These are phyloP conservation scores for Penicillium sp. DNA, from an alignment of 2,329 filamentous ascomycete species.

Conservation along the genomic window DNA sequence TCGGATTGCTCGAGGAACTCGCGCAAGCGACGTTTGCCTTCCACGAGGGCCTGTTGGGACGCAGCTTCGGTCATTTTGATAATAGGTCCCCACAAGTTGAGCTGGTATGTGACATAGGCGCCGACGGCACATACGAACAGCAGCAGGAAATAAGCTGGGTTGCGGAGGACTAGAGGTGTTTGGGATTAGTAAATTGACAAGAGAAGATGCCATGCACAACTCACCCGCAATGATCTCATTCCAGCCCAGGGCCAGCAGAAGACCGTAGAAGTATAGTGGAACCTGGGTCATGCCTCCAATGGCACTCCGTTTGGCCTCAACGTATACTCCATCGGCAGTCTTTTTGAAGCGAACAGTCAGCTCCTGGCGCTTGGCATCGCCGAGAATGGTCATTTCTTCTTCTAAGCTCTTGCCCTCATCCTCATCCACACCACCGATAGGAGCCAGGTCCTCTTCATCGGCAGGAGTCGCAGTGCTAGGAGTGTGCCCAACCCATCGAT, in stretches of 20 bases:
- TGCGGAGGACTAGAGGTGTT: constrained; percentile 74
- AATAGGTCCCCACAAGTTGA: constrained; percentile 96
- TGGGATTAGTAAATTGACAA: background rate
- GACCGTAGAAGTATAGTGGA: constrained; percentile 89
- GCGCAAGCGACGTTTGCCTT: constrained; percentile 86
- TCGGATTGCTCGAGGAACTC: constrained; percentile 90
- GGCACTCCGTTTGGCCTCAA: constrained; percentile 95
- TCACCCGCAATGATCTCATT: constrained; percentile 94
- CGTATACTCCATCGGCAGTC: constrained; percentile 94
- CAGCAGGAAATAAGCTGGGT: constrained; percentile 90
- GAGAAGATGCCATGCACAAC: constrained; percentile 38
- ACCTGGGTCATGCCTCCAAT: constrained; percentile 95
- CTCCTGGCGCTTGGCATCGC: constrained; percentile 87
- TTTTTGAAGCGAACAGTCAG: constrained; percentile 96
- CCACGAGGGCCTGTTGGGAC: constrained; percentile 79
- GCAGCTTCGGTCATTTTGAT: constrained; percentile 93
- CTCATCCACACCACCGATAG: constrained; percentile 92
- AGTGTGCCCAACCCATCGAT: constrained; percentile 78
- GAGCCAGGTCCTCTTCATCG: constrained; percentile 85
- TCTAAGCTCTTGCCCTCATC: constrained; percentile 92
- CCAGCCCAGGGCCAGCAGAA: constrained; percentile 93
- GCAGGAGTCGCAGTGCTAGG: constrained; percentile 74
- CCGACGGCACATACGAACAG: constrained; percentile 75
- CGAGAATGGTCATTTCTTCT: constrained; percentile 94
- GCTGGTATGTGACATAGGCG: constrained; percentile 86